Evolutionary conservation across 116 monocot species (phyloP).

Genomic region (Papilionanthe hybrid): DNA sequence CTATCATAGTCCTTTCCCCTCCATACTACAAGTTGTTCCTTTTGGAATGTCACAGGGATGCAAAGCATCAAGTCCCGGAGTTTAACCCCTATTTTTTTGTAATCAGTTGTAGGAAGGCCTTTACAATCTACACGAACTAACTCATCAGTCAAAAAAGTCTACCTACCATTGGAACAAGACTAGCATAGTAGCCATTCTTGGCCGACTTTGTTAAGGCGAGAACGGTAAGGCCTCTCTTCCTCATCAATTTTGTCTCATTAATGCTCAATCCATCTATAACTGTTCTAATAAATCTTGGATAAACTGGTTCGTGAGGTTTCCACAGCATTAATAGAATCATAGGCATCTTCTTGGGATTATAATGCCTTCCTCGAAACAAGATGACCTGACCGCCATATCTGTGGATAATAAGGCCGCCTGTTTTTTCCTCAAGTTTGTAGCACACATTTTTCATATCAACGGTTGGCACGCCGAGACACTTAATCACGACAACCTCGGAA

Average conservation of each 20-base stretch:
- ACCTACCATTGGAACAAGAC: conserved; percentile 83
- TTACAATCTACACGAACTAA: conserved; percentile 91
- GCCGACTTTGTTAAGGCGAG: conserved; percentile 76
- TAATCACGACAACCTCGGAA: conserved; percentile 80
- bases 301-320: no score
- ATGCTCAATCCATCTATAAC: no score
- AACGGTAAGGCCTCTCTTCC: conserved; percentile 69
- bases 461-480: no score
- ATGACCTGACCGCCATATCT: no score
- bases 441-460: no score
- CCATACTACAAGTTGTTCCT: conserved; percentile 95
- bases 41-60: conserved; percentile 72
- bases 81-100: conserved; percentile 87
- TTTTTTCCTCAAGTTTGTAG: no score
- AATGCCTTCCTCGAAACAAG: no score
- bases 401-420: no score
- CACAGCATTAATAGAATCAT: no score
- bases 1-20: conserved; percentile 47
- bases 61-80: conserved; percentile 89
- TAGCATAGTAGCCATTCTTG: conserved; percentile 91
- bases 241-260: no score
- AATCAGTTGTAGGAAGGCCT: conserved; percentile 73
- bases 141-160: conserved; percentile 84
- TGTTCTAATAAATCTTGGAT: no score
- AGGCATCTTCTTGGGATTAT: no score